Evolutionary conservation across 306 rosid genomes (phyloP), one percentile per base, ranked within the genome.

Genomic region (Cucurbita ficifolia): DNA sequence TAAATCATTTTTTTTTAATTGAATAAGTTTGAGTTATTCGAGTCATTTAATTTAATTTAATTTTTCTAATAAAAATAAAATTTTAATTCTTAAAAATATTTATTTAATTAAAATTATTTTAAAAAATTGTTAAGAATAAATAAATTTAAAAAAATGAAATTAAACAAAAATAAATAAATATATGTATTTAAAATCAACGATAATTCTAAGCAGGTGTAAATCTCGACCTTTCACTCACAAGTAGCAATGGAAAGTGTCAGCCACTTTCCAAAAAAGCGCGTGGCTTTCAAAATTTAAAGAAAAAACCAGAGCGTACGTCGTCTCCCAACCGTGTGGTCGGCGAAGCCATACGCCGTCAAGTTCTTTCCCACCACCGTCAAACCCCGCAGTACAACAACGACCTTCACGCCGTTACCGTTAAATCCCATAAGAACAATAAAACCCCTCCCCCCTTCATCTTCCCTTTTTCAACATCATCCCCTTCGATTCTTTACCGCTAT

Each of bases 241-340:
- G 33, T 29, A 29, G 33, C 33, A 3, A 29, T 29, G 33, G 22
- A 40, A 7, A 57, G 17, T 57, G 18, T 33, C 17, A 35, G 13
- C 46, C 68, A 61, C 68, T n/a, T 17, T 61, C 46, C 7, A 36
- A 61, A 61, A 50, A 63, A 21, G 70, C 70, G 72, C 72, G 53
- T 65, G 72, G 72, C 0, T 3, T 69, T 3, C 14, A 19, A 65
- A 0, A 2, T 43, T 8, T 14, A 7, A 14, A 22, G 73, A 46
- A 70, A 50, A 49, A 70, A 16, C 59, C 16, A 33, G 43, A 70
- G 50, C 50, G 16, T 70, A 49, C 59, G 45, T 6, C 73, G 1
- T 21, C 21, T 19, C 50, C 16, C n/a, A 45, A 70, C 58, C 59
- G 46, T 70, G 59, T 70, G 74, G 74, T 70, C 59, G 59, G 74